These are phyloP conservation scores for Exophiala mesophila DNA, from an alignment of 2,329 filamentous ascomycete genomes.

Conservation along the genomic window DNA sequence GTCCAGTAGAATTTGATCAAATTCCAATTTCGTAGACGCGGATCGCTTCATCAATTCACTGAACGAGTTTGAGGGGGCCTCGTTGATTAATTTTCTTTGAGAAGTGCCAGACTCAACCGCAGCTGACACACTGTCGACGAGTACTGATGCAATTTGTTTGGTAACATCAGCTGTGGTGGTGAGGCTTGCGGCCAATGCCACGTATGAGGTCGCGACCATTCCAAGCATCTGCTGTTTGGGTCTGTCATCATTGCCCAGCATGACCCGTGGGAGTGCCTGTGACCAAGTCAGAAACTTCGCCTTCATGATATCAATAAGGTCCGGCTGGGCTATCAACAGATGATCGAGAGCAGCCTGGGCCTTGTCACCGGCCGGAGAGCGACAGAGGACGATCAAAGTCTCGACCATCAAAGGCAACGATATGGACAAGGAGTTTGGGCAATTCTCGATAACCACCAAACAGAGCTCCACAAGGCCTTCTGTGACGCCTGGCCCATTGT, in stretches of 20 bases:
- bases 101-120: slow-evolving; percentile 36
- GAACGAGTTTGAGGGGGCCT: slow-evolving; percentile 3
- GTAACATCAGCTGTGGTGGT: slow-evolving; percentile 63
- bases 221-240: slow-evolving; percentile 66
- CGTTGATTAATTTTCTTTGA: slow-evolving; percentile 10
- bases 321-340: slow-evolving; percentile 58
- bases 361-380: slow-evolving; percentile 43
- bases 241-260: slow-evolving; percentile 80
- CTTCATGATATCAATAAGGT: slow-evolving; percentile 61
- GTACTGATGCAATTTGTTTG: slow-evolving; percentile 59
- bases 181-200: slow-evolving; percentile 59
- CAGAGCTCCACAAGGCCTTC: slow-evolving; percentile 66
- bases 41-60: slow-evolving; percentile 9
- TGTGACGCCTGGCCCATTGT: slow-evolving; percentile 65
- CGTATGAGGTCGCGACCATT: slow-evolving; percentile 70
- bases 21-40: slow-evolving; percentile 2
- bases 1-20: slow-evolving; percentile 20
- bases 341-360: slow-evolving; percentile 48
- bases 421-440: slow-evolving; percentile 65
- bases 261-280: slow-evolving; percentile 69
- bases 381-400: slow-evolving; percentile 66
- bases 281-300: slow-evolving; percentile 75
- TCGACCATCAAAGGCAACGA: slow-evolving; percentile 71
- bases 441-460: slow-evolving; percentile 70
- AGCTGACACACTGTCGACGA: slow-evolving; percentile 67